Percentiles rank a stretch among this genome's conserved stretches.
These are phyloP conservation scores for Solanum chaucha DNA, from an alignment of 257 asterid genomes.

Conservation along the genomic window DNA sequence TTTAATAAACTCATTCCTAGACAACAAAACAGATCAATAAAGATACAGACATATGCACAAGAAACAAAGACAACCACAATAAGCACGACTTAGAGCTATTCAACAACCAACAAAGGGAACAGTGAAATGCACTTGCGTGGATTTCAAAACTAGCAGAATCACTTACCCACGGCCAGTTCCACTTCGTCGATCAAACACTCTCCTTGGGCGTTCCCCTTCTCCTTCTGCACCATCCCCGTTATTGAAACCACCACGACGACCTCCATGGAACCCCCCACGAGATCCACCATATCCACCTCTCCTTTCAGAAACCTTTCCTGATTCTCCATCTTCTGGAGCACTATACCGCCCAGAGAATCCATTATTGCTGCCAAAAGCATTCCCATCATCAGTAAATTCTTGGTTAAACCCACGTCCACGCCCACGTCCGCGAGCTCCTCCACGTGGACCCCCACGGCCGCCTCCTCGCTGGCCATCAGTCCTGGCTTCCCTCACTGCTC, in stretches of 20 bases:
- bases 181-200: slow-evolving; percentile 30
- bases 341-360: slow-evolving; percentile 21
- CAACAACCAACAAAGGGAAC: background rate
- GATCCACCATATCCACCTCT: slow-evolving; percentile 18
- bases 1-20: slow-evolving; percentile 31
- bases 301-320: slow-evolving; percentile 15
- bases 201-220: slow-evolving; percentile 21
- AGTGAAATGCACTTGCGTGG: background rate
- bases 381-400: slow-evolving; percentile 18
- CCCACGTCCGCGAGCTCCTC: slow-evolving; percentile 16
- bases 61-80: background rate
- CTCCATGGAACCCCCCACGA: slow-evolving; percentile 28
- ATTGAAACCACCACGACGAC: slow-evolving; percentile 24
- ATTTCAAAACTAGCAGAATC: background rate
- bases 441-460: slow-evolving; percentile 24
- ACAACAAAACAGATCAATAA: background rate
- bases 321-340: slow-evolving; percentile 20
- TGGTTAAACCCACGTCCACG: slow-evolving; percentile 30
- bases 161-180: slow-evolving; percentile 40
- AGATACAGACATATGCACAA: background rate
- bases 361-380: slow-evolving; percentile 18
- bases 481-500: slow-evolving; percentile 29
- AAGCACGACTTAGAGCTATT: background rate
- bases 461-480: slow-evolving; percentile 27
- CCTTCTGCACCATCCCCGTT: slow-evolving; percentile 14